Conservation (phyloP, 164 flowering plant genomes). For the Chimonanthus praecox region DNA sequence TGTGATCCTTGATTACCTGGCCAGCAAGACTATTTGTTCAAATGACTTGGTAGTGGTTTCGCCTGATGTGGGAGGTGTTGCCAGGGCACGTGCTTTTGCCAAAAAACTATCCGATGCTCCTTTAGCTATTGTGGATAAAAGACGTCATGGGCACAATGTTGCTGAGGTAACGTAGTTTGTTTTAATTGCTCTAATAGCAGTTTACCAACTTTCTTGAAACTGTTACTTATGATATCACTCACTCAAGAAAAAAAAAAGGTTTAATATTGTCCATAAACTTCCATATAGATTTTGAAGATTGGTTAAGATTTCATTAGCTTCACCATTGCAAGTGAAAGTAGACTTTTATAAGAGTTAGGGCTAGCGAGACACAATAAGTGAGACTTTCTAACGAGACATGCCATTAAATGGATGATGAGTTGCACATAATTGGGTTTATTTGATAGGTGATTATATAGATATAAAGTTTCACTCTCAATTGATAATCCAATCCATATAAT, state of each 20-base stretch:
- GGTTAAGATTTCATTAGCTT: background rate
- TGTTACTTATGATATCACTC: no score
- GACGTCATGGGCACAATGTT: constrained; percentile 94
- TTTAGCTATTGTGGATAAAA: constrained; percentile 95
- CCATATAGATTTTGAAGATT: background rate
- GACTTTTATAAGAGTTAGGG: no score
- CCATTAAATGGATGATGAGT: no score
- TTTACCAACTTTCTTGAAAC: background rate
- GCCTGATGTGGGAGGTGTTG: constrained; percentile 99
- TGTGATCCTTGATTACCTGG: constrained; percentile 95
- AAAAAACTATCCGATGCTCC: constrained; percentile 98
- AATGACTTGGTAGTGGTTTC: constrained; percentile 97
- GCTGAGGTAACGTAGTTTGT: constrained; percentile 62
- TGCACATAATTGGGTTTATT: no score
- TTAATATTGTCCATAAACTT: background rate
- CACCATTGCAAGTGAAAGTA: background rate
- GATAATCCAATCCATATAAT: no score
- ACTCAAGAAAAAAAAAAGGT: background rate
- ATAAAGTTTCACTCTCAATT: no score
- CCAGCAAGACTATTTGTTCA: constrained; percentile 79
- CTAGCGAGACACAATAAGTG: no score
- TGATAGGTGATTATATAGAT: no score
- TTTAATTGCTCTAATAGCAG: background rate
- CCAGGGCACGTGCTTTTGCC: constrained; percentile 97
- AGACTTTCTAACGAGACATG: no score